A percentile compares a stretch with the other conserved stretches of the same genome.
phyloP scores from a whole-genome alignment of 495 filamentous ascomycete genomes.

The Hypoxylon fuscum region DNA sequence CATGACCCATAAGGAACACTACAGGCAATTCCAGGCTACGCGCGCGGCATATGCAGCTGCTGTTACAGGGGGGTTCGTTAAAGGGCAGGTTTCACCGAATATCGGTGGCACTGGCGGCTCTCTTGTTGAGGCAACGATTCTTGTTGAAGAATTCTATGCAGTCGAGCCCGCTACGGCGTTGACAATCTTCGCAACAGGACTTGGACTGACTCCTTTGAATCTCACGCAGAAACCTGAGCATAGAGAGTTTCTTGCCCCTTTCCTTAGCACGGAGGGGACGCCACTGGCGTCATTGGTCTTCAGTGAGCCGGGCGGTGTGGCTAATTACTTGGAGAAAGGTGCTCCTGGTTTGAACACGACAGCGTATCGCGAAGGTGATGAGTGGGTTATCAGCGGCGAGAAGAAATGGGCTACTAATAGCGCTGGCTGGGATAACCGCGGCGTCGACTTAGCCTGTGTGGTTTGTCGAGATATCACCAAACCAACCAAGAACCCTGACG shows the following conservation, averaged over 20 bases:
- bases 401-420: conserved; percentile 68
- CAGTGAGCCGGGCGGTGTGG: conserved; percentile 60
- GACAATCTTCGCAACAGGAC: conserved; percentile 61
- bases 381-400: conserved; percentile 65
- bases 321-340: conserved; percentile 62
- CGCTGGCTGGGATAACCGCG: conserved; percentile 61
- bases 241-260: conserved; percentile 57
- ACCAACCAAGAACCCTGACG: conserved; percentile 22
- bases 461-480: conserved; percentile 57
- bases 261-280: conserved; percentile 54
- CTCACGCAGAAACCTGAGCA: conserved; percentile 53
- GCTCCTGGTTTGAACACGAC: conserved; percentile 58
- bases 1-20: conserved; percentile 39
- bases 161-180: conserved; percentile 58
- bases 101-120: conserved; percentile 55
- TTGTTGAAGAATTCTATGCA: conserved; percentile 63
- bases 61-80: conserved; percentile 55
- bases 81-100: conserved; percentile 53
- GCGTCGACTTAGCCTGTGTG: conserved; percentile 62
- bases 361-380: conserved; percentile 58
- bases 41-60: conserved; percentile 55
- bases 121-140: conserved; percentile 58
- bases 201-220: conserved; percentile 60
- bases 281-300: conserved; percentile 62
- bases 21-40: conserved; percentile 57